Percentiles rank a stretch among this genome's conserved stretches.
Conservation (phyloP, 2,329 filamentous ascomycete genomes). For the Neobulgaria alba region DNA sequence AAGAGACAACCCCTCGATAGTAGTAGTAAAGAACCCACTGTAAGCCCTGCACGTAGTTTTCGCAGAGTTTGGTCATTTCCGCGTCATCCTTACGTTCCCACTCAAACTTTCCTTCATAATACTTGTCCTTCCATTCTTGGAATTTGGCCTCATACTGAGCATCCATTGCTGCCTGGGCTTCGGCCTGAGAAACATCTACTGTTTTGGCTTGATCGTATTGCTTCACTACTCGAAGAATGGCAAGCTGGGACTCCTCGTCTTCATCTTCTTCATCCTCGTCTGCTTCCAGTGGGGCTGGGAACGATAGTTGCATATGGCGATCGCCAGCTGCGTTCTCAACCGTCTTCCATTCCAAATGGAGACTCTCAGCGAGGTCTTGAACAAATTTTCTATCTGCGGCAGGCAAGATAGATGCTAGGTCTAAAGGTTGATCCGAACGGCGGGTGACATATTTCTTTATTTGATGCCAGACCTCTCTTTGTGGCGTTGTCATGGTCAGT, state of each 20-base stretch:
- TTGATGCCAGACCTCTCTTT: conserved; percentile 74
- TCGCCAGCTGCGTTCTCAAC: conserved; percentile 56
- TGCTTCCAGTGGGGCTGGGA: conserved; percentile 39
- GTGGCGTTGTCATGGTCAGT: conserved; percentile 66
- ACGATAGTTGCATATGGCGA: conserved; percentile 55
- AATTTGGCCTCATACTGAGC: conserved; percentile 88
- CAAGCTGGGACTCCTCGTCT: conserved; percentile 77
- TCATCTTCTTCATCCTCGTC: conserved; percentile 59
- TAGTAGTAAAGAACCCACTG: conserved; percentile 99
- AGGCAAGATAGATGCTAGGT: conserved; percentile 64
- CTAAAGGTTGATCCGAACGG: conserved; percentile 54
- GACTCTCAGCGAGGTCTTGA: conserved; percentile 68
- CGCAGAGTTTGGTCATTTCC: conserved; percentile 72
- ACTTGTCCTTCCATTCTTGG: conserved; percentile 84
- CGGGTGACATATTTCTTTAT: conserved; percentile 77
- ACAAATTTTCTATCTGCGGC: conserved; percentile 90
- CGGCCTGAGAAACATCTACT: conserved; percentile 68
- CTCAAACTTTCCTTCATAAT: conserved; percentile 85
- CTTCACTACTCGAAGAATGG: conserved; percentile 76
- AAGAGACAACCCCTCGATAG: conserved; percentile 92
- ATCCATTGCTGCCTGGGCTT: conserved; percentile 70
- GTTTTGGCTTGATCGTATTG: conserved; percentile 87
- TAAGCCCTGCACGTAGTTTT: conserved; percentile 95
- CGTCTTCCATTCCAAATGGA: conserved; percentile 58
- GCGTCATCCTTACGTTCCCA: conserved; percentile 77